Conservation (phyloP, 2,329 filamentous ascomycete species). For the Sporothrix sp. region DNA sequence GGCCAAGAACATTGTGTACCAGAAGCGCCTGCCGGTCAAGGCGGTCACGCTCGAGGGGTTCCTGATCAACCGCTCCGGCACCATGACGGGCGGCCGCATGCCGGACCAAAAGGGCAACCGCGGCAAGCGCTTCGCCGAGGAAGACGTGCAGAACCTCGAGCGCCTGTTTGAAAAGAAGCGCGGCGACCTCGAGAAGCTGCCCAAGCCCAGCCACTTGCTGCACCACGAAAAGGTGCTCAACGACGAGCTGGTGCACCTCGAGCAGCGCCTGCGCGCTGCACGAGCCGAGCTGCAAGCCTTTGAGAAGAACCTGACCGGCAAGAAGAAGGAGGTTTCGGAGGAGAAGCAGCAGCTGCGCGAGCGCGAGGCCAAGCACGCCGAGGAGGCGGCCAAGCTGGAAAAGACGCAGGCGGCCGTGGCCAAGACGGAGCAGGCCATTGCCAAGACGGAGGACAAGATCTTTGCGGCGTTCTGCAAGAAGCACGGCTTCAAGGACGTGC, state of each 20-base stretch:
- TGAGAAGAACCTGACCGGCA: slow-evolving; percentile 74
- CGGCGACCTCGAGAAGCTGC: slow-evolving; percentile 69
- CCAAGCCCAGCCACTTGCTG: slow-evolving; percentile 65
- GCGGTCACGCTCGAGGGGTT: slow-evolving; percentile 92
- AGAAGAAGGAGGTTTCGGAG: slow-evolving; percentile 70
- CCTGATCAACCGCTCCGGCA: slow-evolving; percentile 89
- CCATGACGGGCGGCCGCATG: slow-evolving; percentile 91
- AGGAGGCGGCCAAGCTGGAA: slow-evolving; percentile 60
- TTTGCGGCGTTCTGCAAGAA: slow-evolving; percentile 79
- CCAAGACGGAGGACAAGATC: slow-evolving; percentile 76
- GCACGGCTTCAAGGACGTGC: slow-evolving; percentile 79
- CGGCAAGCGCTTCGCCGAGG: slow-evolving; percentile 71
- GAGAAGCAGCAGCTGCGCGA: slow-evolving; percentile 64
- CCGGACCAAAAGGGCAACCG: slow-evolving; percentile 64
- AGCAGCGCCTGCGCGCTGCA: slow-evolving; percentile 61
- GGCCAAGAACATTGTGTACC: slow-evolving; percentile 83
- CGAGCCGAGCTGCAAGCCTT: slow-evolving; percentile 69
- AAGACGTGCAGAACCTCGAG: slow-evolving; percentile 77
- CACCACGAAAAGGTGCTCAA: slow-evolving; percentile 72
- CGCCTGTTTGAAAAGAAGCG: slow-evolving; percentile 65
- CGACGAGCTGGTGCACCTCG: slow-evolving; percentile 68
- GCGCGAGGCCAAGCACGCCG: slow-evolving; percentile 65
- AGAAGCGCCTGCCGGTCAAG: slow-evolving; percentile 77
- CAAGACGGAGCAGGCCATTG: slow-evolving; percentile 53
- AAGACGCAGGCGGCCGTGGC: slow-evolving; percentile 41